These are phyloP conservation scores for Venturia nashicola DNA, from an alignment of 2,329 filamentous ascomycete species.

Conservation along the genomic window DNA sequence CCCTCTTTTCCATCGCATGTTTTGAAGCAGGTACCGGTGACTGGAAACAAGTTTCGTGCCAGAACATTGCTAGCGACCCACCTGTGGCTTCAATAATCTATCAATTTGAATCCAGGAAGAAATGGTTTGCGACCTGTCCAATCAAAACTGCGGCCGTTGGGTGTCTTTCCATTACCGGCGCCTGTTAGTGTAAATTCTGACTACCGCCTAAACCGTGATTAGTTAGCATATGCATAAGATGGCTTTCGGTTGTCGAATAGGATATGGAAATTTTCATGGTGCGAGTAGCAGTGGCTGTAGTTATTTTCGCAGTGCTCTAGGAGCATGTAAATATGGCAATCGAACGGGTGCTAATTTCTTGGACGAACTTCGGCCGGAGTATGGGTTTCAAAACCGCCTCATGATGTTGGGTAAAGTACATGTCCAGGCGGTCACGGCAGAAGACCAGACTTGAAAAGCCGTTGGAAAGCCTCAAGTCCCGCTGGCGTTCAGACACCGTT, in stretches of 20 bases:
- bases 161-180: too few relatives aligned
- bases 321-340: neutral
- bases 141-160: too few relatives aligned
- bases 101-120: too few relatives aligned
- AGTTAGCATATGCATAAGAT: too few relatives aligned
- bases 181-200: too few relatives aligned
- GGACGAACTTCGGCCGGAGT: neutral
- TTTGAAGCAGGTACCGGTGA: neutral
- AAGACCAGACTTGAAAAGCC: neutral
- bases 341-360: neutral
- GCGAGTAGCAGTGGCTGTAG: too few relatives aligned
- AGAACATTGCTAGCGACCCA: neutral
- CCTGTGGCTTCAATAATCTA: too few relatives aligned
- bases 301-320: too few relatives aligned
- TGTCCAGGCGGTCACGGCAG: neutral
- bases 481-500: neutral
- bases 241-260: too few relatives aligned
- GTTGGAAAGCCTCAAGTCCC: neutral
- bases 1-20: neutral
- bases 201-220: too few relatives aligned
- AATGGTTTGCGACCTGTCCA: too few relatives aligned
- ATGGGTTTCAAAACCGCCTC: neutral
- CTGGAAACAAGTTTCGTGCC: neutral
- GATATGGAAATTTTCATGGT: too few relatives aligned
- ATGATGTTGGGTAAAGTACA: neutral